These are phyloP conservation scores for Trichoderma harzianum DNA, from an alignment of 2,329 filamentous ascomycete genomes.

Conservation along the genomic window DNA sequence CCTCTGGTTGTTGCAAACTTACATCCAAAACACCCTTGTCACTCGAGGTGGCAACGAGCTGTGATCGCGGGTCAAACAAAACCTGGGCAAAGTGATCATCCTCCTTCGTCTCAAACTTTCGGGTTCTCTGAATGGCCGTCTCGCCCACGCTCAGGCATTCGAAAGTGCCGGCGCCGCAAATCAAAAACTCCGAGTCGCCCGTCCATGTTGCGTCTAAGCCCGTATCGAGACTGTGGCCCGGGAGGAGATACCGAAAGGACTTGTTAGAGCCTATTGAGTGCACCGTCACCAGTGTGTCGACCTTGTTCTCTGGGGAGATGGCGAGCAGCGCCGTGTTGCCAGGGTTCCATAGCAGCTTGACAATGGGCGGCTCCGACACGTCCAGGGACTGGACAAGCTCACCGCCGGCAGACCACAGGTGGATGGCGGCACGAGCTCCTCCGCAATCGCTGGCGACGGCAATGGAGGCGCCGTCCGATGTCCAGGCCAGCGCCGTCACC, in stretches of 20 bases:
- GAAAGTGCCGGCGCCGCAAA: constrained; percentile 57
- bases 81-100: constrained; percentile 55
- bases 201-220: constrained; percentile 60
- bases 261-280: constrained; percentile 45
- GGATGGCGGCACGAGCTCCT: constrained; percentile 48
- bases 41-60: constrained; percentile 56
- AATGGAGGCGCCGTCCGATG: constrained; percentile 52
- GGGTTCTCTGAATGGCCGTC: constrained; percentile 42
- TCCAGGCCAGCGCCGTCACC: constrained; percentile 60
- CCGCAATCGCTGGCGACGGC: constrained; percentile 56
- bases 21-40: constrained; percentile 60
- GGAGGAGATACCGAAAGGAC: constrained; percentile 46
- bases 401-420: constrained; percentile 55
- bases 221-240: constrained; percentile 49
- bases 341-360: constrained; percentile 61
- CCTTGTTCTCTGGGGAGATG: constrained; percentile 53
- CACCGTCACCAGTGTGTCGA: constrained; percentile 53
- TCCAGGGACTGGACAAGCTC: constrained; percentile 51
- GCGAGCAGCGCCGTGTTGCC: constrained; percentile 53
- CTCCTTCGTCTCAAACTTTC: constrained; percentile 51
- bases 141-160: constrained; percentile 47
- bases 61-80: constrained; percentile 53
- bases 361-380: constrained; percentile 57
- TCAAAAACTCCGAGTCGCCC: constrained; percentile 54
- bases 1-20: constrained; percentile 31